Conservation (phyloP, 108 stramenopile genomes). For the Cyclotella choctawhatcheeana region DNA sequence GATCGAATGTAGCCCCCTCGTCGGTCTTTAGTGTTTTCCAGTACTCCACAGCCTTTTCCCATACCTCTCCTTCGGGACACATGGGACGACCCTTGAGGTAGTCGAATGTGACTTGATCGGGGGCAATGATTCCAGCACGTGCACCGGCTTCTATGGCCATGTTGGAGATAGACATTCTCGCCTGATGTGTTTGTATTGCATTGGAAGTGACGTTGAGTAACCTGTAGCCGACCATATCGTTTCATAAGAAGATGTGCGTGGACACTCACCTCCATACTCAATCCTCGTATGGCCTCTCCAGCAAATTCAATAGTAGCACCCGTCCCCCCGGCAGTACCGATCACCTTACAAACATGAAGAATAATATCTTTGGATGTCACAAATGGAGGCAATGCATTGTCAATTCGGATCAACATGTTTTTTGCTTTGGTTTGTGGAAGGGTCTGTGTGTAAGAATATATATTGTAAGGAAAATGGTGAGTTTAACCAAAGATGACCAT, state of each 20-base stretch:
- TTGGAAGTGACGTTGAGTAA: no score
- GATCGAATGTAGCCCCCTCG: slow-evolving; percentile 88
- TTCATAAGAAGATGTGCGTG: no score
- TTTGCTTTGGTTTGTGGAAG: slow-evolving; percentile 90
- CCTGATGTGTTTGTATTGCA: no score
- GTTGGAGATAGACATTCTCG: slow-evolving; percentile 93
- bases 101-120: slow-evolving; percentile 89
- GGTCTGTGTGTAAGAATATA: slow-evolving; percentile 50
- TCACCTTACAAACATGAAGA: slow-evolving; percentile 89
- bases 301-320: slow-evolving; percentile 95
- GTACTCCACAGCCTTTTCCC: slow-evolving; percentile 88
- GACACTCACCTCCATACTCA: slow-evolving; percentile 94
- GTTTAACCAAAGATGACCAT: not conserved
- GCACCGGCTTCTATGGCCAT: slow-evolving; percentile 98
- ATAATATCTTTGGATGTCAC: slow-evolving; percentile 96
- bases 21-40: slow-evolving; percentile 84
- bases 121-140: slow-evolving; percentile 92
- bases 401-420: slow-evolving; percentile 92
- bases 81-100: slow-evolving; percentile 94
- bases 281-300: slow-evolving; percentile 76
- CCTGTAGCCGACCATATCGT: no score
- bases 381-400: slow-evolving; percentile 75
- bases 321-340: slow-evolving; percentile 97
- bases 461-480: no score
- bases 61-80: slow-evolving; percentile 88